These are phyloP conservation scores for Purshia tridentata DNA, from an alignment of 306 rosid species.

Conservation along the genomic window DNA sequence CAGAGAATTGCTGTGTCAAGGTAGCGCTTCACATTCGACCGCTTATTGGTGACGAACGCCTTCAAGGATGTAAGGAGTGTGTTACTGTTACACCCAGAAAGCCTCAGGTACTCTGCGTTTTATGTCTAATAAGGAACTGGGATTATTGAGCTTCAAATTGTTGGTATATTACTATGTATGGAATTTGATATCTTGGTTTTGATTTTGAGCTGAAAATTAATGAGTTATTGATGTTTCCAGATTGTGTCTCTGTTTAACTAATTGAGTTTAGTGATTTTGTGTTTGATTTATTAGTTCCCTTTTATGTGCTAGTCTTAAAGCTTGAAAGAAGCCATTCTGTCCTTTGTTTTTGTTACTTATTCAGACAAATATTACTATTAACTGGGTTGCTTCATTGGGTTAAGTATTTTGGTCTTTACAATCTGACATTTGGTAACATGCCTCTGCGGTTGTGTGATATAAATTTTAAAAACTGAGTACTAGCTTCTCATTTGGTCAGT, in stretches of 20 bases:
- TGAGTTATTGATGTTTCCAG: background rate
- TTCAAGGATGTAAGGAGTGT: conserved; percentile 69
- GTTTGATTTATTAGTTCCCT: background rate
- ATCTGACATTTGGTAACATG: background rate
- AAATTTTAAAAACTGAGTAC: background rate
- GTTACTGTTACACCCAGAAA: conserved; percentile 52
- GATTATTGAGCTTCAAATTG: conserved; percentile 9
- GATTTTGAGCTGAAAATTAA: background rate
- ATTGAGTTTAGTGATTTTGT: background rate
- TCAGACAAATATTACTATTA: too few species aligned
- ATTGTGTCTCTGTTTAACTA: background rate
- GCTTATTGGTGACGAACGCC: conserved; percentile 69
- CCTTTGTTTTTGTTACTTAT: background rate
- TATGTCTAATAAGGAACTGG: background rate
- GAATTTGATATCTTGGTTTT: conserved; percentile 12
- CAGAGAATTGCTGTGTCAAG: conserved; percentile 71
- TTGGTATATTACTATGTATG: background rate
- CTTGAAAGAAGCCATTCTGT: background rate
- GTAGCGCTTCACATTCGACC: conserved; percentile 86
- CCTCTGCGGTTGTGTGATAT: background rate
- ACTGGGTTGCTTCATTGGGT: background rate
- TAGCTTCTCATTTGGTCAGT: background rate
- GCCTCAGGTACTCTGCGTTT: conserved; percentile 54
- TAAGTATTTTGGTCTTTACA: background rate
- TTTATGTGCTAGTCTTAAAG: background rate